Evolutionary conservation across 1,284 basidiomycete species (phyloP), one percentile per base, ranked within the genome.

Genomic region (Fistulinella cinereoalba): DNA sequence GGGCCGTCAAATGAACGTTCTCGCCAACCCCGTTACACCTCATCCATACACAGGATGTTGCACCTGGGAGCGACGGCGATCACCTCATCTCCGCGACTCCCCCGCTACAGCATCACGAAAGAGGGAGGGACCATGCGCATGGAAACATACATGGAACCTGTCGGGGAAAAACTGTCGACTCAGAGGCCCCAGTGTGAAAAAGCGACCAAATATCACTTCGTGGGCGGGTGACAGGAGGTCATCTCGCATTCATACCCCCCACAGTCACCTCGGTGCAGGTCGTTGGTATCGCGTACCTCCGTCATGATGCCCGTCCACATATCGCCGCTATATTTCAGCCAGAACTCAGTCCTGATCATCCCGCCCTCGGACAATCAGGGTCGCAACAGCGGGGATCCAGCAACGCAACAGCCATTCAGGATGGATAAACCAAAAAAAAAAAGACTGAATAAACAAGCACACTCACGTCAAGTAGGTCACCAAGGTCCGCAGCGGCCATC

Each of bases 381-480:
- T 49, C 54, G 48, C 28, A 24, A 15, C 37, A 47, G 32, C 56
- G 55, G 46, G 39, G 44, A 50, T 22, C 22, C 46, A 31, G 9
- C 37, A 27, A 34, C 16, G 16, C n/a, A 42, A 24, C 22, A 31
- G 19, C n/a, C 34, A 37, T 18, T 12, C 24, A 42, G 8, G 15
- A 29, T 33, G 32, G 43, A 42, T 24, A 36, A 41, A 27, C 24
- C n/a, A 18, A n/a, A 22, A 36, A 16, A 49, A 19, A 18, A 29
- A 28, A 24, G 18, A 5, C 7, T 10, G 10, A 44, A 50, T 24
- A 10, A 37, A 40, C 32, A 22, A 41, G 41, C 24, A 43, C 36
- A 67, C 73, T 61, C 57, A 74, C 73, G 56, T 74, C 73, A 50
- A 73, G 58, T 6, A 69, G 12, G n/a, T 68, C 66, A 12, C 67